Conservation (phyloP, 371 early-diverging fungal genomes). For the Actinomortierella wolfii region DNA sequence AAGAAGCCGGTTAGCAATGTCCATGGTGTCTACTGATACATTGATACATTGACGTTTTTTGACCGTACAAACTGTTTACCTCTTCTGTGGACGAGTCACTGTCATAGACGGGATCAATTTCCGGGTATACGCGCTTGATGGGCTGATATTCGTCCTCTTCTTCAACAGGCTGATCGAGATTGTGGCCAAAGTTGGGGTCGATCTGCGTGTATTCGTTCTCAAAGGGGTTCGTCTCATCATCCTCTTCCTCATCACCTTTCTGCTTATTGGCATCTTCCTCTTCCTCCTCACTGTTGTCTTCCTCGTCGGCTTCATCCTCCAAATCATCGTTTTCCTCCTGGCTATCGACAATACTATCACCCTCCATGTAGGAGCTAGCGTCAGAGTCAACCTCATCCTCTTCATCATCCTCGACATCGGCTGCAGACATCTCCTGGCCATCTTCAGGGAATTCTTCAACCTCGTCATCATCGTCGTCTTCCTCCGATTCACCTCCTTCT, state of each 20-base stretch:
- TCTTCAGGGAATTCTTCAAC: slow-evolving; percentile 39
- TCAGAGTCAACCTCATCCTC: slow-evolving; percentile 37
- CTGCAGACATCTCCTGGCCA: slow-evolving; percentile 42
- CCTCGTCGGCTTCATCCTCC: slow-evolving; percentile 18
- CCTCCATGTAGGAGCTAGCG: slow-evolving; percentile 38
- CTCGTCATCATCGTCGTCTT: slow-evolving; percentile 49
- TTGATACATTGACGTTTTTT: too few species aligned
- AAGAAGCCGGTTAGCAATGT: neutral
- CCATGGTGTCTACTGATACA: too few species aligned
- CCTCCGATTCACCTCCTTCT: slow-evolving; percentile 55
- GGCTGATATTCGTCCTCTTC: slow-evolving; percentile 40
- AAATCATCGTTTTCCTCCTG: slow-evolving; percentile 49
- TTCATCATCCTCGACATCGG: slow-evolving; percentile 37
- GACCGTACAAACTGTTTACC: slow-evolving; percentile 47
- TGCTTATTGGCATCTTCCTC: slow-evolving; percentile 32
- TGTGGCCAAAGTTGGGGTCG: slow-evolving; percentile 39
- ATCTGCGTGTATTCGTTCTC: slow-evolving; percentile 38
- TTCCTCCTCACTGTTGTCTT: slow-evolving; percentile 47
- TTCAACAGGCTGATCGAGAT: slow-evolving; percentile 33
- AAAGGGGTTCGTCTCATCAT: slow-evolving; percentile 44
- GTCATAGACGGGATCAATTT: slow-evolving; percentile 91
- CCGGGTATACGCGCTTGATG: slow-evolving; percentile 62
- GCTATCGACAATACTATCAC: slow-evolving; percentile 38
- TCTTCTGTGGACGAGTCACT: slow-evolving; percentile 92
- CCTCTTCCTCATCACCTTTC: slow-evolving; percentile 43